Evolutionary conservation across 129 eudicot species (phyloP).

Genomic region (Oenanthe sinensis): DNA sequence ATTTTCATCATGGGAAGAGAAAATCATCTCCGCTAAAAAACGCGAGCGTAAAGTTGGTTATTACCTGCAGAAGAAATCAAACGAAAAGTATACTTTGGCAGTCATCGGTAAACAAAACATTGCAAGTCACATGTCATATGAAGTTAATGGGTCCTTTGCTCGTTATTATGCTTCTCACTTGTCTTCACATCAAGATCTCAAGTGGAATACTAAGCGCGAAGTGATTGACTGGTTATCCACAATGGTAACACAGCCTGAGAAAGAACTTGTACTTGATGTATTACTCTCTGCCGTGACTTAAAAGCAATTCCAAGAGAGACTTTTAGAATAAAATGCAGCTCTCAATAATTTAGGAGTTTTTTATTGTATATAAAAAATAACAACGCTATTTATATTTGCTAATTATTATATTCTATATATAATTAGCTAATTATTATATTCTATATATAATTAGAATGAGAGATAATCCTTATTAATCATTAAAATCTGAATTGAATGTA

Average conservation of each 20-base stretch:
- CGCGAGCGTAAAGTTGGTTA: constrained; percentile 5
- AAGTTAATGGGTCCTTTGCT: constrained; percentile 1
- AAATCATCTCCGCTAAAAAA: constrained; percentile 8
- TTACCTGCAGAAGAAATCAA: neutral
- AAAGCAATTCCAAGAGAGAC: no score
- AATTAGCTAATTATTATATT: no score
- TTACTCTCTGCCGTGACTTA: no score
- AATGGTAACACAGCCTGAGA: neutral
- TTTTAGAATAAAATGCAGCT: no score
- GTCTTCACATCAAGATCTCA: neutral
- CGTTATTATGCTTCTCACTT: constrained; percentile 5
- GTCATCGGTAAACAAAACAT: constrained; percentile 8
- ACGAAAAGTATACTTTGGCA: constrained; percentile 2
- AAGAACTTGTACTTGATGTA: neutral
- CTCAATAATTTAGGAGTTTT: no score
- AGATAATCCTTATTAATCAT: no score
- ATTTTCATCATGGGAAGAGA: constrained; percentile 7
- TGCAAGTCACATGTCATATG: neutral
- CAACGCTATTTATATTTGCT: no score
- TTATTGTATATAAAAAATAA: no score
- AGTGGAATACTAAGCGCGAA: constrained; percentile 8
- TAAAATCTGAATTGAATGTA: no score
- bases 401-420: no score
- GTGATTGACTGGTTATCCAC: constrained; percentile 10
- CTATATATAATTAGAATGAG: no score